These are phyloP conservation scores for Plectosphaerella plurivora DNA, from an alignment of 2,329 filamentous ascomycete species.

Conservation along the genomic window DNA sequence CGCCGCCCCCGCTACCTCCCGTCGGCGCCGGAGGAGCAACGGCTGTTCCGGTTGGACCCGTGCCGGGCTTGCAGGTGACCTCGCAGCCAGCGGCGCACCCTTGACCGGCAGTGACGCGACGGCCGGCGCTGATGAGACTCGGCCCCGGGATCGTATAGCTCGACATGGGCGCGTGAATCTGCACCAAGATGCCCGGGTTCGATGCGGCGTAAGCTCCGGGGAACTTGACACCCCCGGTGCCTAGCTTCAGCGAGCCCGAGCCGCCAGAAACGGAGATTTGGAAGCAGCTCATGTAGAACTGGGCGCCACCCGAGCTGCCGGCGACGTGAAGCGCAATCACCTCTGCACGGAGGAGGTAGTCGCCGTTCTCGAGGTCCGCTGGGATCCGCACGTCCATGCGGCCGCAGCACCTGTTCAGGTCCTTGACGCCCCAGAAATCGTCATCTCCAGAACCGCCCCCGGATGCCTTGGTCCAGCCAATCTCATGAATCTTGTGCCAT, in stretches of 20 bases:
- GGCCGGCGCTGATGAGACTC: conserved; percentile 33
- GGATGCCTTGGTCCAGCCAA: conserved; percentile 31
- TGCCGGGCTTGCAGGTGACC: conserved; percentile 29
- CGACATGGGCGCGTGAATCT: conserved; percentile 37
- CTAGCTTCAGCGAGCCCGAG: conserved; percentile 18
- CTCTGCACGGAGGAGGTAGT: conserved; percentile 44
- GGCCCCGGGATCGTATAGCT: conserved; percentile 39
- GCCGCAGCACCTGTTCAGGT: conserved; percentile 32
- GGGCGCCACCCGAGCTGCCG: conserved; percentile 22
- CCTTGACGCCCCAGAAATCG: conserved; percentile 41
- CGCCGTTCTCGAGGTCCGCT: conserved; percentile 23
- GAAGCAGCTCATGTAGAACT: conserved; percentile 35
- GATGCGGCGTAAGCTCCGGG: conserved; percentile 37
- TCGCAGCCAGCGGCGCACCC: conserved; percentile 33
- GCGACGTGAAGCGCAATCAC: conserved; percentile 43
- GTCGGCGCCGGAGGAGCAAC: conserved; percentile 11
- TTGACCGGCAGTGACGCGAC: conserved; percentile 33
- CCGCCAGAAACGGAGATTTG: conserved; percentile 24
- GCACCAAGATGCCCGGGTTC: conserved; percentile 42
- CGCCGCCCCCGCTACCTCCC: not conserved
- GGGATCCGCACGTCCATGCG: conserved; percentile 35
- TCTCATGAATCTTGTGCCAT: conserved; percentile 52
- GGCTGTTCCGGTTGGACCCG: conserved; percentile 19
- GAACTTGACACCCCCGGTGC: conserved; percentile 25
- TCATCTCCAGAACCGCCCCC: conserved; percentile 30